Percentiles rank a stretch among this genome's conserved stretches.
Evolutionary conservation across 2,329 filamentous ascomycete species (phyloP).

Genomic region (Phialophora verrucosa): DNA sequence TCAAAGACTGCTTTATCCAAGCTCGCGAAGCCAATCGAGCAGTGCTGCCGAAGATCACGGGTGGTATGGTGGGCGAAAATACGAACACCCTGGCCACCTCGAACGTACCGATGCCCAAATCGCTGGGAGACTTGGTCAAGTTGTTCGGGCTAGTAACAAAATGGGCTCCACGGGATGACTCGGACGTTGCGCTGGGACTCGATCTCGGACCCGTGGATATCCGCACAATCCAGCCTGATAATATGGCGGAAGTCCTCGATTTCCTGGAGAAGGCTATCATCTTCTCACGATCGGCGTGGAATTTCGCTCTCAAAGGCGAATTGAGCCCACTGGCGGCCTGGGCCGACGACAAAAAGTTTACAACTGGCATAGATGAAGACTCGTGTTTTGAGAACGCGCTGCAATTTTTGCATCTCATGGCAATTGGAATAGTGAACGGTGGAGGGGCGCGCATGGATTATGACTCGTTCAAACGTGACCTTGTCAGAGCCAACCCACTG

Average conservation of each 20-base stretch:
- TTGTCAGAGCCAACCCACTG: background rate
- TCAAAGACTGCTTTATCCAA: slow-evolving; percentile 1
- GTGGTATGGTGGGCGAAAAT: background rate
- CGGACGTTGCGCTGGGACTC: background rate
- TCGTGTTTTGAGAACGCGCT: background rate
- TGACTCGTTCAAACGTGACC: background rate
- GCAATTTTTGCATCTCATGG: background rate
- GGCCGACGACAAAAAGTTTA: background rate
- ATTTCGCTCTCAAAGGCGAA: background rate
- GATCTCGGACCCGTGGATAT: background rate
- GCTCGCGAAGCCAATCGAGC: background rate
- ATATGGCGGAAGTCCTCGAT: background rate
- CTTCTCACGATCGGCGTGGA: background rate
- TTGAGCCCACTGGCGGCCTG: background rate
- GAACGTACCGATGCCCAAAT: background rate
- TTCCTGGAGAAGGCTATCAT: background rate
- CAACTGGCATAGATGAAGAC: background rate
- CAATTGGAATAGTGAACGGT: background rate
- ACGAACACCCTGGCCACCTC: background rate
- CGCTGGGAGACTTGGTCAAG: slow-evolving; percentile 1
- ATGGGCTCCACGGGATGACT: background rate
- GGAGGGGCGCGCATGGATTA: background rate
- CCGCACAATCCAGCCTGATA: background rate
- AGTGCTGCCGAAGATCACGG: background rate
- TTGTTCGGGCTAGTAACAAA: background rate